These are phyloP conservation scores for Kwoniella bestiolae DNA, from an alignment of 768 basidiomycete species.

Conservation along the genomic window DNA sequence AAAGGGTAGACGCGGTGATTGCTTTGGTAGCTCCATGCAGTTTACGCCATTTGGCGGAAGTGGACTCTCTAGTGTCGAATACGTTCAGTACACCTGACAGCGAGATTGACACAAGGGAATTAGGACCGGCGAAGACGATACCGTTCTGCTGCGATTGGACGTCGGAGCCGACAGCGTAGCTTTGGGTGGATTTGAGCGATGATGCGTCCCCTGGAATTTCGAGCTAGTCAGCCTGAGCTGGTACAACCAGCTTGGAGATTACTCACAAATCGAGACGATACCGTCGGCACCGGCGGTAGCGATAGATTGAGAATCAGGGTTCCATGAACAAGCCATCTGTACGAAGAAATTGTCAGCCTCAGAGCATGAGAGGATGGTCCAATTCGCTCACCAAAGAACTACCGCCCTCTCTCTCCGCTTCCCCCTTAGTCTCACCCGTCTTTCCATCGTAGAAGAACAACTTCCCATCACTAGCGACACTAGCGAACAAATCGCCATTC, in stretches of 20 bases:
- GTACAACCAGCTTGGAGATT: not conserved
- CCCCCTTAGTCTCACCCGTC: conserved; percentile 75
- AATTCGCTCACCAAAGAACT: conserved; percentile 42
- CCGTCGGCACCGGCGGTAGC: conserved; percentile 85
- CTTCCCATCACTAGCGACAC: conserved; percentile 86
- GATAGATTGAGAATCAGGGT: conserved; percentile 70
- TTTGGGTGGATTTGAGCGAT: conserved; percentile 67
- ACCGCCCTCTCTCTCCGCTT: conserved; percentile 55
- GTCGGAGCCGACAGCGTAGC: conserved; percentile 76
- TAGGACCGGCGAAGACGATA: conserved; percentile 75
- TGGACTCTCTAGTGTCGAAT: conserved; percentile 73
- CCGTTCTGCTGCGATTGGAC: conserved; percentile 80
- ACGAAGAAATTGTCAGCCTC: not conserved
- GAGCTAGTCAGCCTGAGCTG: not conserved
- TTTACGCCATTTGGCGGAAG: conserved; percentile 62
- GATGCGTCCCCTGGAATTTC: conserved; percentile 90
- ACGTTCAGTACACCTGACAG: conserved; percentile 79
- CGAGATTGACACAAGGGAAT: conserved; percentile 78
- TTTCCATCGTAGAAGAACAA: conserved; percentile 86
- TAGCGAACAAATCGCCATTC: conserved; percentile 80
- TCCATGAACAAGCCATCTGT: conserved; percentile 68
- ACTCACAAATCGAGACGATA: conserved; percentile 82
- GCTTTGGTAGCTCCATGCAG: conserved; percentile 77
- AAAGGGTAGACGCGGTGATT: conserved; percentile 64
- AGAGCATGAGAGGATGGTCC: too few relatives aligned